Conservation (phyloP, 2,329 filamentous ascomycete genomes). For the Calonectria pauciramosa region DNA sequence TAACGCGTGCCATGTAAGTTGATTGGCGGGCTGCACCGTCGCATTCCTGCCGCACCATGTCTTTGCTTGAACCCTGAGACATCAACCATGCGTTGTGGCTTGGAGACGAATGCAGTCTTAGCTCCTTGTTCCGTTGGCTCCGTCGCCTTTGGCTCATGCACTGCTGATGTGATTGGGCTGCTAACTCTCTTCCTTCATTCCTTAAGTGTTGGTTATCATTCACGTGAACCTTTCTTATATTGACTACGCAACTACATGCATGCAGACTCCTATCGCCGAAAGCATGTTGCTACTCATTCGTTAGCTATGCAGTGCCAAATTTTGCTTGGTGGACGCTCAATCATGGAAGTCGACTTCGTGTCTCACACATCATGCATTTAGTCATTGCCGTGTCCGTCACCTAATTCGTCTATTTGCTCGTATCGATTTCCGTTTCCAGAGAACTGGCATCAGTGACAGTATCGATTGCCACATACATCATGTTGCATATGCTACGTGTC, state of each 20-base stretch:
- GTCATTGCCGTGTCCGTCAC: not conserved
- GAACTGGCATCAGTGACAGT: no score
- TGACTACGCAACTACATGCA: not conserved
- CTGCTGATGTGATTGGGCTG: not conserved
- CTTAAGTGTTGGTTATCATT: not conserved
- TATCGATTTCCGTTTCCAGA: not conserved
- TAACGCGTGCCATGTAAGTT: slow-evolving; percentile 44
- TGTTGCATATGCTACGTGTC: not conserved
- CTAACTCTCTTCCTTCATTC: not conserved
- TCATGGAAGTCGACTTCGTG: not conserved
- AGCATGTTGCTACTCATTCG: not conserved
- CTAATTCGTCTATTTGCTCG: not conserved
- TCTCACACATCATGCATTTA: not conserved
- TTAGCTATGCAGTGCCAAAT: not conserved
- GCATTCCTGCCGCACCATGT: slow-evolving; percentile 25
- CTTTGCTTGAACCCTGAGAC: slow-evolving; percentile 10
- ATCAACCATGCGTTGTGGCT: slow-evolving; percentile 11
- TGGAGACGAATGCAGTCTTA: slow-evolving; percentile 12
- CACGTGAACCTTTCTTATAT: slow-evolving; percentile 11
- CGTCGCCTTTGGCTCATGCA: not conserved
- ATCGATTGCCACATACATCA: not conserved
- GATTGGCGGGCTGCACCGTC: slow-evolving; percentile 39
- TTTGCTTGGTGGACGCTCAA: not conserved
- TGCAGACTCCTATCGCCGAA: not conserved
- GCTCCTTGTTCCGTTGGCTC: not conserved